Base-by-base conservation (phyloP, 2,329 filamentous ascomycete species). In the Leptosphaerulina australis region DNA sequence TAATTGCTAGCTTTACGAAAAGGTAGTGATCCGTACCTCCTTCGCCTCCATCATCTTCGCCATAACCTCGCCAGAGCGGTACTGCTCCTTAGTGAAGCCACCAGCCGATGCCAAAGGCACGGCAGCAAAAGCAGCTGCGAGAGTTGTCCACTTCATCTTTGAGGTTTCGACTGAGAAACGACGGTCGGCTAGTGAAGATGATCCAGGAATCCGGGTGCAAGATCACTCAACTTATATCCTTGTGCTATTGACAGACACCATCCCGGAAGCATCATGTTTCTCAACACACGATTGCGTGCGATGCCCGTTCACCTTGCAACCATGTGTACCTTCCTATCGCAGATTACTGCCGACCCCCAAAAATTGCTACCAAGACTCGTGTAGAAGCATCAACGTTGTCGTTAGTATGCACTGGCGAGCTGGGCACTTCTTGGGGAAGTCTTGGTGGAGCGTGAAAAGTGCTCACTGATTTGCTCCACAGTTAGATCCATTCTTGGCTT, bases 31-130 rank as follows among this genome's bases (percentile, higher is more conserved):
- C 1, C 33, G 20, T 56, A 69, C 66, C 63, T 71, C 68, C 50
- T 71, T 71, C 8, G 59, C 57, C 12, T 36, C 40, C 68, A 71
- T 71, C 68, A 71, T 71, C 36, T 63, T 55, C 15, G 60, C 56
- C 68, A 71, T 70, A 40, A 71, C 66, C 28, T 60, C 59, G 44
- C 68, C 68, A 29, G 66, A 69, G 35, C 60, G 60, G 55, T 70
- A 71, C 44, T 70, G 55, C 45, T 63, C 54, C 46, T 64, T 63
- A 12, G 62, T 60, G 50, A 59, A 68, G 43, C 55, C 53, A 46
- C 60, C 59, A 40, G 62, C 68, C n/a, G 59, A 55, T 41, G 59
- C 67, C 60, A 71, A 39, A 44, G 67, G 66, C 62, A 69, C 43
- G 43, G 69, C 31, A n/a, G 69, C 60, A 18, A 51, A 37, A 36